A percentile compares a stretch with the other conserved stretches of the same genome.
phyloP scores from a whole-genome alignment of 2,329 filamentous ascomycete species.

The Botrytis elliptica region DNA sequence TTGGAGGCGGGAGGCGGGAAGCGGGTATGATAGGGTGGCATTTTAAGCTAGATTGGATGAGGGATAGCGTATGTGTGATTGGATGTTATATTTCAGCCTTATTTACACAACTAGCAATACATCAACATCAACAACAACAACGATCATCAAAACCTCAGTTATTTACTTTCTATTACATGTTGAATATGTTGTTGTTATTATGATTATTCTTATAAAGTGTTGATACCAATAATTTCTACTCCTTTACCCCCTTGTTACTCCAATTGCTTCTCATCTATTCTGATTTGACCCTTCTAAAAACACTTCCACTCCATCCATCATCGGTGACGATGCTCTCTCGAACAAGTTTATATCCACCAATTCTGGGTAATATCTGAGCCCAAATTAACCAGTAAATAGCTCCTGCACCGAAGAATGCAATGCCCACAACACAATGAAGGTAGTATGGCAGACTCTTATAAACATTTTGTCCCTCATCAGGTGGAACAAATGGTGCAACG shows the following conservation, averaged over 20 bases:
- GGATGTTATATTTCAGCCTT: background rate
- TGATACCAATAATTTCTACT: background rate
- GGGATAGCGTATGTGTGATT: background rate
- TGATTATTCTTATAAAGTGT: background rate
- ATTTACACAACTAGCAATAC: background rate
- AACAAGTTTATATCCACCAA: slow-evolving; percentile 56
- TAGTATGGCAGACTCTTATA: slow-evolving; percentile 56
- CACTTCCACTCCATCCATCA: slow-evolving; percentile 56
- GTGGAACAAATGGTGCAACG: slow-evolving; percentile 57
- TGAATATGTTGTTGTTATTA: background rate
- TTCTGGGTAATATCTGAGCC: slow-evolving; percentile 51
- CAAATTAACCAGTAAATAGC: slow-evolving; percentile 57
- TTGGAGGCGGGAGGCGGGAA: slow-evolving; percentile 10
- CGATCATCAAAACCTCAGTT: background rate
- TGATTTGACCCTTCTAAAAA: slow-evolving; percentile 17
- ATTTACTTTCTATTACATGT: background rate
- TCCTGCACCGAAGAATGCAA: slow-evolving; percentile 53
- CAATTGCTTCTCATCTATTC: background rate
- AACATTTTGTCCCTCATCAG: slow-evolving; percentile 50
- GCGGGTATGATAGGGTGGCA: background rate
- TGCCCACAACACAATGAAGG: slow-evolving; percentile 57
- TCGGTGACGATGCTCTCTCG: slow-evolving; percentile 54
- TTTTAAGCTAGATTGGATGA: slow-evolving; percentile 7
- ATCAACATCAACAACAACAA: background rate
- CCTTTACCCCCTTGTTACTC: background rate